Percentiles rank a stretch among this genome's conserved stretches.
Conservation (phyloP, 495 filamentous ascomycete genomes). For the Pseudotulostoma volvatum region DNA sequence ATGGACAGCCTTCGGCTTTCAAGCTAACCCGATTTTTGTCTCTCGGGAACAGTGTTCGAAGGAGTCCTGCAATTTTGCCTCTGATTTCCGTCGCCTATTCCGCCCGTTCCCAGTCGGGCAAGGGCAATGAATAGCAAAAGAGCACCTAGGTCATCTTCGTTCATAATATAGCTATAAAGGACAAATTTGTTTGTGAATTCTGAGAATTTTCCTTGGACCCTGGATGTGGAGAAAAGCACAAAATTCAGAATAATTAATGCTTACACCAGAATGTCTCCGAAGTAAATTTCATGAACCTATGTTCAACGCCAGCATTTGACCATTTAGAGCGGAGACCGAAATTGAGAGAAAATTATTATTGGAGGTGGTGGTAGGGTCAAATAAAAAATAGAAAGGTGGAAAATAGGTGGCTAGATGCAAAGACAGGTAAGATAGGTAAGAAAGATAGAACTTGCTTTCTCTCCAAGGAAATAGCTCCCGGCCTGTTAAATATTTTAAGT, state of each 20-base stretch:
- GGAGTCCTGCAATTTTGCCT: conserved; percentile 55
- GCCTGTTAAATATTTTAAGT: conserved; percentile 92
- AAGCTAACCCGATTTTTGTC: conserved; percentile 98
- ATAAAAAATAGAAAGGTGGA: too few species aligned
- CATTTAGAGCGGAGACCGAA: too few species aligned
- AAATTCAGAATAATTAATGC: conserved; percentile 88
- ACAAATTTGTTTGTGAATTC: conserved; percentile 67
- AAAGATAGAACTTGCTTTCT: too few species aligned
- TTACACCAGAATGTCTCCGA: conserved; percentile 88
- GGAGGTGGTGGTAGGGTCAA: too few species aligned
- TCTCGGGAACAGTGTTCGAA: conserved; percentile 75
- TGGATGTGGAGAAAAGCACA: conserved; percentile 66
- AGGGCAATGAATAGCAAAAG: conserved; percentile 7
- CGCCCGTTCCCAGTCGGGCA: conserved; percentile 24
- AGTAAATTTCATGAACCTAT: conserved; percentile 81
- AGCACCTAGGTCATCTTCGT: conserved; percentile 59
- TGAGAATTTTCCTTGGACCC: conserved; percentile 59
- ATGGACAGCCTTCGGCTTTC: conserved; percentile 86
- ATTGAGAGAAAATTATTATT: too few species aligned
- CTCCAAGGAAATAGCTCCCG: conserved; percentile 90
- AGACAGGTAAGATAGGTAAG: too few species aligned
- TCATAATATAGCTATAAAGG: conserved; percentile 58
- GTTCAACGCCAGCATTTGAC: conserved; percentile 1
- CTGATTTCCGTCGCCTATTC: conserved; percentile 68
- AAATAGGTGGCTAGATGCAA: too few species aligned